Evolutionary conservation across 495 filamentous ascomycete species (phyloP).

Genomic region (Daldinia caldariorum): DNA sequence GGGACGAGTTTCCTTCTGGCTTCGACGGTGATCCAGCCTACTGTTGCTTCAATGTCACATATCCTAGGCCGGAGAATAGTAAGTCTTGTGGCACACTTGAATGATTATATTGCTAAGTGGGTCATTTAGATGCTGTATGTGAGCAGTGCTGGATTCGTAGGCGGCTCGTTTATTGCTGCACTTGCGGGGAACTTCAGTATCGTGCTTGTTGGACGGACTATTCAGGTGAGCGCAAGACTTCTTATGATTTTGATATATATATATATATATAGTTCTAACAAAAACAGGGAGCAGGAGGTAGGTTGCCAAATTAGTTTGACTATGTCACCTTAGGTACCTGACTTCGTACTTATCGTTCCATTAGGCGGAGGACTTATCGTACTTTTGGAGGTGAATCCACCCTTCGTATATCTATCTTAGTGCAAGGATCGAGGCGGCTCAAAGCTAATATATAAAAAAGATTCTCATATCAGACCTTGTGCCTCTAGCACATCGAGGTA

Average conservation of each 20-base stretch:
- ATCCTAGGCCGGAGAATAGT: conserved; percentile 58
- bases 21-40: conserved; percentile 63
- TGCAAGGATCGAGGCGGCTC: neutral
- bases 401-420: too few species aligned
- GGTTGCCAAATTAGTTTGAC: neutral
- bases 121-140: conserved; percentile 56
- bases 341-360: conserved; percentile 3
- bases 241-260: neutral
- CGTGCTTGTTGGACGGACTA: conserved; percentile 69
- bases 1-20: conserved; percentile 65
- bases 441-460: conserved; percentile 8
- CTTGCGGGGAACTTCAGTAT: conserved; percentile 67
- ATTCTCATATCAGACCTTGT: conserved; percentile 71
- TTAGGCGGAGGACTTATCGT: conserved; percentile 70
- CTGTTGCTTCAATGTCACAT: conserved; percentile 61
- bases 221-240: conserved; percentile 56
- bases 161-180: conserved; percentile 68
- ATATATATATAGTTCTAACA: neutral
- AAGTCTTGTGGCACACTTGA: neutral
- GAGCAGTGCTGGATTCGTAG: conserved; percentile 62
- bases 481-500: conserved; percentile 60
- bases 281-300: conserved; percentile 63
- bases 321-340: neutral
- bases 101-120: conserved; percentile 14
- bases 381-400: conserved; percentile 64